Conservation (phyloP, 345 rosid genomes). For the Melastoma malabathricum region DNA sequence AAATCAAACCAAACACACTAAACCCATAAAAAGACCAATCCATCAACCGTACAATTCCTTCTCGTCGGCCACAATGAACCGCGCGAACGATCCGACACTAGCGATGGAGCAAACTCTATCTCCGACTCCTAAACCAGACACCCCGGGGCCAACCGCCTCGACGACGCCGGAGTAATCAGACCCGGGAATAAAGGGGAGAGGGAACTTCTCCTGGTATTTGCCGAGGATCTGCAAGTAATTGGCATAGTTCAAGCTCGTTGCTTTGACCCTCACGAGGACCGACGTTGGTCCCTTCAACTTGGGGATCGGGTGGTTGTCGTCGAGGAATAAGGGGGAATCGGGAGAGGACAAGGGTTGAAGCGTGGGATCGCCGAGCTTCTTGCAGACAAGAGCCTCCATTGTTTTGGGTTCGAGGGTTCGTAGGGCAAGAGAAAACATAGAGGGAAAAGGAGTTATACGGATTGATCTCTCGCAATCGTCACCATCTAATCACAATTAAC, state of each 20-base stretch:
- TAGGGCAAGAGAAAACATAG: too few relatives aligned
- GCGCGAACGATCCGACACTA: constrained; percentile 65
- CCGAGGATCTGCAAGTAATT: constrained; percentile 87
- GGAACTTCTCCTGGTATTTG: constrained; percentile 73
- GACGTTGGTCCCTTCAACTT: constrained; percentile 36
- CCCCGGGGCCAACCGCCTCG: constrained; percentile 47
- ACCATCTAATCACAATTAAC: too few relatives aligned
- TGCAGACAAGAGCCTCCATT: constrained; percentile 90
- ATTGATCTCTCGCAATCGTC: too few relatives aligned
- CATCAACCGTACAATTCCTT: constrained; percentile 28
- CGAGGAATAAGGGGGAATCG: constrained; percentile 36
- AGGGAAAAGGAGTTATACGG: too few relatives aligned
- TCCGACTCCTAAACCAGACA: constrained; percentile 55
- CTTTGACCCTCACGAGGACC: constrained; percentile 66
- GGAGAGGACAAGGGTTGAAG: constrained; percentile 11
- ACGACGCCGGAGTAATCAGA: constrained; percentile 81
- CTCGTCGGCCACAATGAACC: constrained; percentile 67
- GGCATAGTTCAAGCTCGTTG: constrained; percentile 92
- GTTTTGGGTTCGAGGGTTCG: neutral
- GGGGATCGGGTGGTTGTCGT: constrained; percentile 43
- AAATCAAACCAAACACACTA: neutral
- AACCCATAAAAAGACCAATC: neutral
- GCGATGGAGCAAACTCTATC: constrained; percentile 68
- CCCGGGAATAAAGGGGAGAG: constrained; percentile 83
- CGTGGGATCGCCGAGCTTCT: constrained; percentile 57